Conservation (phyloP, 2,329 filamentous ascomycete genomes). For the Fusarium fracticaudum region DNA sequence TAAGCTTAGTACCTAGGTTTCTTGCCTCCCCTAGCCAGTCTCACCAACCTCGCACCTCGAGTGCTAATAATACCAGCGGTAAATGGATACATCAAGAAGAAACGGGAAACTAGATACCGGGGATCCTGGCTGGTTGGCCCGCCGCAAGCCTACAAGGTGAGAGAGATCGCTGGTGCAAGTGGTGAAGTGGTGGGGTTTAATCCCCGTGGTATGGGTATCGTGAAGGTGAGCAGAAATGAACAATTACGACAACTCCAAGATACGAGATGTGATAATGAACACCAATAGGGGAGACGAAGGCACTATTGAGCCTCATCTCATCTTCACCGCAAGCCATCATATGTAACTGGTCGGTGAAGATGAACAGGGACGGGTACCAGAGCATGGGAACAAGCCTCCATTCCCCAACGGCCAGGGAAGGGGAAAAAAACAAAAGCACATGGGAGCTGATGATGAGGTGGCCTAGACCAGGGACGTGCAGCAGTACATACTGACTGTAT, state of each 20-base stretch:
- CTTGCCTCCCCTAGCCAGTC: neutral
- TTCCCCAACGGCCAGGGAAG: conserved; percentile 26
- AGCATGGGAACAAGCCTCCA: conserved; percentile 22
- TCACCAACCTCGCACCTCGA: neutral
- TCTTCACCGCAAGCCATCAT: conserved; percentile 7
- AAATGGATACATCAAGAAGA: conserved; percentile 8
- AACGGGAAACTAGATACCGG: conserved; percentile 4
- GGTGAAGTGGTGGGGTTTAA: conserved; percentile 37
- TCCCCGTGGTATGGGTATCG: conserved; percentile 18
- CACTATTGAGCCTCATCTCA: conserved; percentile 21
- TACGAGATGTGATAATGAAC: conserved; percentile 22
- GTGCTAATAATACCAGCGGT: conserved; percentile 22
- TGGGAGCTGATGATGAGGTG: conserved; percentile 12
- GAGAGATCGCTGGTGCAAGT: conserved; percentile 34
- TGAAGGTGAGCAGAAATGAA: conserved; percentile 38
- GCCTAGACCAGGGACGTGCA: conserved; percentile 4
- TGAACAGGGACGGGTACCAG: neutral
- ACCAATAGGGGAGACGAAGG: conserved; percentile 17
- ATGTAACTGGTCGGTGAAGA: neutral
- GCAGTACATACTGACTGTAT: neutral
- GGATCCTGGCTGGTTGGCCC: conserved; percentile 40
- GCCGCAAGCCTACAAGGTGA: conserved; percentile 36
- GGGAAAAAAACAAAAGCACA: conserved; percentile 15
- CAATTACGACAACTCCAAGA: conserved; percentile 34
- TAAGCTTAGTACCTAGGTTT: no score